These are phyloP conservation scores for Meyerozyma guilliermondii DNA, from an alignment of 1,139 yeast genomes.

Conservation along the genomic window DNA sequence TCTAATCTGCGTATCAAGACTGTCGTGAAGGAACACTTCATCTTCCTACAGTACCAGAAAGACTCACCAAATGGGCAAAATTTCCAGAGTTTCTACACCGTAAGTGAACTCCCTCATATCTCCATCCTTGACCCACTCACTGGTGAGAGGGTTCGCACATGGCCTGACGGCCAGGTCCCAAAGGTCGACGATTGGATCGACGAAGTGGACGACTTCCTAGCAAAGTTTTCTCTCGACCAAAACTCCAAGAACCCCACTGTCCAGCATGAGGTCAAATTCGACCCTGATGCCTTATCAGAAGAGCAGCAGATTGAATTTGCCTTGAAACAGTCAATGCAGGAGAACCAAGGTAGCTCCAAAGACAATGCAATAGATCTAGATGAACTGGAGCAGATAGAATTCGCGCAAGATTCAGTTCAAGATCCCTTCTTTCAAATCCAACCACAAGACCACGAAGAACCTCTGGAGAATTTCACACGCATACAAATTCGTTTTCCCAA, in stretches of 20 bases:
- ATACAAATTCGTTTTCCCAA: constrained; percentile 85
- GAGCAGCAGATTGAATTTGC: constrained; percentile 85
- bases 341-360: constrained; percentile 18
- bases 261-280: constrained; percentile 46
- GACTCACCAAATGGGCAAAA: constrained; percentile 71
- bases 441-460: constrained; percentile 55
- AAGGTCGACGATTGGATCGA: constrained; percentile 51
- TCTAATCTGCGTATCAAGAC: constrained; percentile 63
- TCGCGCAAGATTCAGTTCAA: constrained; percentile 3
- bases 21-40: constrained; percentile 59
- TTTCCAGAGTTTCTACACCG: constrained; percentile 68
- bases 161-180: constrained; percentile 63
- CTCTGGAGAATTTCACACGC: constrained; percentile 57
- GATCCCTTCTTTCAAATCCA: constrained; percentile 37
- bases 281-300: constrained; percentile 64
- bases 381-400: constrained; percentile 4
- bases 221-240: constrained; percentile 61
- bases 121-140: constrained; percentile 93
- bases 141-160: constrained; percentile 76
- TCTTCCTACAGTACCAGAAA: constrained; percentile 76
- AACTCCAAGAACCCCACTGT: constrained; percentile 66
- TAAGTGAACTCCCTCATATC: constrained; percentile 72
- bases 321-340: constrained; percentile 55
- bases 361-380: constrained; percentile 25
- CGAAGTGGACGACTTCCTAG: constrained; percentile 56